These are phyloP conservation scores for Arabidopsis lyrata DNA, from an alignment of 441 rosid genomes.

Conservation along the genomic window DNA sequence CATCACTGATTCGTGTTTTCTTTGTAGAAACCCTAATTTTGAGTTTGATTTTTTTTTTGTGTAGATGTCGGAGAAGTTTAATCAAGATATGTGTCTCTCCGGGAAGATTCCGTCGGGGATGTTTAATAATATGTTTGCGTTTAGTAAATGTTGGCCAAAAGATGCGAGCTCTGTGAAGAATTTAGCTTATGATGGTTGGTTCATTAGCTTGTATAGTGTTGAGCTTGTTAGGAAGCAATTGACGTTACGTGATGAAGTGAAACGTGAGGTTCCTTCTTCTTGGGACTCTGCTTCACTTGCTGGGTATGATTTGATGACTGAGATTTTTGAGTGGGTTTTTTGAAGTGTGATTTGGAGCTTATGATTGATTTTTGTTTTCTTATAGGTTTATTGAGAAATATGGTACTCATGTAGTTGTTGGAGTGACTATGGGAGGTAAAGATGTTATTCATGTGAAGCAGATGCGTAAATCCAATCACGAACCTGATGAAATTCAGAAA, in stretches of 20 bases:
- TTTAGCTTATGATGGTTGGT: constrained; percentile 92
- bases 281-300: constrained; percentile 95
- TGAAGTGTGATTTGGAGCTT: background rate
- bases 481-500: constrained; percentile 71
- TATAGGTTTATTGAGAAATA: constrained; percentile 87
- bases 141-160: constrained; percentile 77
- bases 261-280: constrained; percentile 76
- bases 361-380: background rate
- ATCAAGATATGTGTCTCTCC: constrained; percentile 67
- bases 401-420: constrained; percentile 88
- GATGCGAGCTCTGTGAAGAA: constrained; percentile 70
- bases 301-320: constrained; percentile 56
- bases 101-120: constrained; percentile 89
- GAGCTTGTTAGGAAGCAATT: constrained; percentile 78
- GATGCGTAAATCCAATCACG: constrained; percentile 62
- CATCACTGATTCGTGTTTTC: background rate
- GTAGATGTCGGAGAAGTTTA: constrained; percentile 97
- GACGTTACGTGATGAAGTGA: constrained; percentile 66
- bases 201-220: constrained; percentile 76
- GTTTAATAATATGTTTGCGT: constrained; percentile 80
- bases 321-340: background rate
- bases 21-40: background rate
- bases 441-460: constrained; percentile 84
- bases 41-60: background rate
- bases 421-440: constrained; percentile 98